Base-by-base conservation (phyloP, 805 yeast genomes). In the Tetrapisispora phaffii region DNA sequence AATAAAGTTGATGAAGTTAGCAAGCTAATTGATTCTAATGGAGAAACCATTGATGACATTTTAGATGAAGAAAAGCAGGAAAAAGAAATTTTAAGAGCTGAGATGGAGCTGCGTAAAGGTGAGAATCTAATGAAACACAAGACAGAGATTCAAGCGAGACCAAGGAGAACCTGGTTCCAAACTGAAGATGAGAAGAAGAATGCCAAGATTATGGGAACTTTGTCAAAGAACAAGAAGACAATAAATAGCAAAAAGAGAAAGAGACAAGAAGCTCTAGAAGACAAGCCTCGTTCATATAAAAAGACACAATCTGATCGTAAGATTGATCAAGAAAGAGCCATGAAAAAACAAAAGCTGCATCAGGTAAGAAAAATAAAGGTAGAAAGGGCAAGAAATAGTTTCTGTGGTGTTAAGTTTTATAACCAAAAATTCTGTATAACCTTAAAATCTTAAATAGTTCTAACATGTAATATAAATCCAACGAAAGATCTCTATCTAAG, bases 101-200 rank as follows among this genome's bases (percentile, higher is more conserved):
- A 93, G 69, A 82, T 87, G 84, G 93, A 93, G 62, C 65, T 90
- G 39, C 76, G 75, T 51, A 86, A 84, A 63, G 95, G 95, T 46
- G 84, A 83, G 57, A 93, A 93, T 63, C 56, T 93, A 62, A 67
- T 93, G 50, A 82, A 76, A 59, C 88, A 85, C 56, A 77, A 79
- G 53, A 76, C 76, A 44, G 97, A 93, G 65, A 93, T 93, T 58
- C 75, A 77, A 52, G 70, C 96, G 1, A 77, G 97, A 58, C 97
- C 98, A 29, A 87, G 77, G 65, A 79, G 99, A 69, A 93, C 98
- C 0, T 93, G 99, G 99, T 90, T 93, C 65, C 90, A 86, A 66
- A 71, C 65, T 43, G 73, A 59, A 46, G 58, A 65, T 41, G 77
- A 74, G 29, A 68, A 71, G 56, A 62, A 67, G 37, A 56, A 68